phyloP scores from a whole-genome alignment of 805 yeast species.

The Priceomyces castillae region DNA sequence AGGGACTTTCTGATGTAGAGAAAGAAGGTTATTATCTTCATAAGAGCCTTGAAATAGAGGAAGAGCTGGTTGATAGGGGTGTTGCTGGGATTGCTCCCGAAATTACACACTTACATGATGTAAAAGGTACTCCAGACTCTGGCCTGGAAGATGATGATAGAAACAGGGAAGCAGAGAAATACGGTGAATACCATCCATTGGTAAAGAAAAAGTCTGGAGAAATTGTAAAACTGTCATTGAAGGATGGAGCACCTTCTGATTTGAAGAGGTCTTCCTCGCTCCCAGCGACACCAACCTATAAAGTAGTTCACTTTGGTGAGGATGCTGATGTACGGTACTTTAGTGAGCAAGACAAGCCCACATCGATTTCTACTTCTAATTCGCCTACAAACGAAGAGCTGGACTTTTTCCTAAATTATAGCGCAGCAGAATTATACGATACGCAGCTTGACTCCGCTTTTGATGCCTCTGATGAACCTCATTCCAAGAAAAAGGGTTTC shows the following conservation, averaged over 20 bases:
- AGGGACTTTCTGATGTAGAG: too few species aligned
- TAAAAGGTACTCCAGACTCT: neutral
- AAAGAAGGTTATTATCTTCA: too few species aligned
- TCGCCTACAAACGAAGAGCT: slow-evolving; percentile 45
- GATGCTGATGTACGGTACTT: slow-evolving; percentile 69
- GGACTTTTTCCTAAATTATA: slow-evolving; percentile 4
- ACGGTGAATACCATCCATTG: slow-evolving; percentile 24
- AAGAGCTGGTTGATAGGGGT: too few species aligned
- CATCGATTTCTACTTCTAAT: slow-evolving; percentile 65
- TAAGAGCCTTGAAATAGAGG: too few species aligned
- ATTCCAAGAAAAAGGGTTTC: slow-evolving; percentile 13
- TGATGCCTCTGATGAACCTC: slow-evolving; percentile 14
- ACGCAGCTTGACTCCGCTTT: slow-evolving; percentile 10
- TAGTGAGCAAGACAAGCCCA: slow-evolving; percentile 69
- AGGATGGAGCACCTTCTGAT: slow-evolving; percentile 38
- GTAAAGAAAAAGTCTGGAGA: slow-evolving; percentile 90
- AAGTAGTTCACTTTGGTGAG: slow-evolving; percentile 79
- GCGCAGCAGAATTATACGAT: neutral
- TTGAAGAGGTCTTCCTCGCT: slow-evolving; percentile 31
- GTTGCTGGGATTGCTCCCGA: neutral
- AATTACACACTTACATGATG: neutral
- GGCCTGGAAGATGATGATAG: neutral
- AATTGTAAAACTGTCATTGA: slow-evolving; percentile 70
- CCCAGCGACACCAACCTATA: slow-evolving; percentile 54
- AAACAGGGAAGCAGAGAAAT: neutral